A percentile compares a stretch with the other conserved stretches of the same genome.
Evolutionary conservation across 2,329 filamentous ascomycete species (phyloP).

Genomic region (Cadophora sp.): DNA sequence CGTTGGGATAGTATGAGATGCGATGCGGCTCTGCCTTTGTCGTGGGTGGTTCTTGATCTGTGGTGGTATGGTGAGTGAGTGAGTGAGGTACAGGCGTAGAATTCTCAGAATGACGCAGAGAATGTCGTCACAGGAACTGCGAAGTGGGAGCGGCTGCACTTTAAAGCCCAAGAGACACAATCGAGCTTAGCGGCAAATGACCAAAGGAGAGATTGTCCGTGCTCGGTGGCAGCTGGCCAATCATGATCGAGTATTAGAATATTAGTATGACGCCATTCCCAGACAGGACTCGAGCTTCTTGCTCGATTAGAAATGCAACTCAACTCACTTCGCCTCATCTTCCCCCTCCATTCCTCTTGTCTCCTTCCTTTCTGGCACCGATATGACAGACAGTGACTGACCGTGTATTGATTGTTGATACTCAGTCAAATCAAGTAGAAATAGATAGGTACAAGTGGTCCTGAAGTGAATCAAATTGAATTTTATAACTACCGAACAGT

Average conservation of each 20-base stretch:
- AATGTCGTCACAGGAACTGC: conserved; percentile 18
- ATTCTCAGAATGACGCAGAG: conserved; percentile 15
- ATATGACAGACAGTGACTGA: background rate
- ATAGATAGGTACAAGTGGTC: too few species aligned
- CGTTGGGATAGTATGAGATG: background rate
- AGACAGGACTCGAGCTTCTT: background rate
- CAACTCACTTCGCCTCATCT: background rate
- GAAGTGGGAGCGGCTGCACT: conserved; percentile 15
- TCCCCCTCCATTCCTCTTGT: too few species aligned
- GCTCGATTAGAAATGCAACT: conserved; percentile 10
- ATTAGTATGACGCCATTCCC: background rate
- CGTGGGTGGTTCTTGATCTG: background rate
- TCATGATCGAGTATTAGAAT: background rate
- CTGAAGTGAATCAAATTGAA: background rate
- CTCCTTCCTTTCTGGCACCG: background rate
- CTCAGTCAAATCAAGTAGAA: too few species aligned
- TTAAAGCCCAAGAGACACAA: conserved; percentile 1
- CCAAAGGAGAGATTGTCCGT: background rate
- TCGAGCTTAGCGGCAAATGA: background rate
- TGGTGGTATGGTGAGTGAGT: too few species aligned
- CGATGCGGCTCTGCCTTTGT: conserved; percentile 3
- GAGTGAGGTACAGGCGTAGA: conserved; percentile 6
- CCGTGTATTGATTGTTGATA: background rate
- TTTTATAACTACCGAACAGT: too few species aligned
- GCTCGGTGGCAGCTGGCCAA: background rate